These are phyloP conservation scores for Deuterostichococcus epilithicus DNA, from an alignment of 139 green algal species.

Conservation along the genomic window DNA sequence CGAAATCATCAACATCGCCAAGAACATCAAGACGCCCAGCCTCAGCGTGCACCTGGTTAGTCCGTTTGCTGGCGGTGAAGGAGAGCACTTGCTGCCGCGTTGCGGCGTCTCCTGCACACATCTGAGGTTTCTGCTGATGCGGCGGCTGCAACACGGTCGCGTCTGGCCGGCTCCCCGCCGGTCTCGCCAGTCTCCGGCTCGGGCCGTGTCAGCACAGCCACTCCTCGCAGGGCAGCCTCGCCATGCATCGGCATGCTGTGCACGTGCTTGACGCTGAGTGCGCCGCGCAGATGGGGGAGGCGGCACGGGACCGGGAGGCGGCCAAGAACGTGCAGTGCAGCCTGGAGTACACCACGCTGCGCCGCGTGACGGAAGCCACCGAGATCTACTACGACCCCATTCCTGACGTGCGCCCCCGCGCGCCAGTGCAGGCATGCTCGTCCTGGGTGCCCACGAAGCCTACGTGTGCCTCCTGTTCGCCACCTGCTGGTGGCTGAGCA, in stretches of 20 bases:
- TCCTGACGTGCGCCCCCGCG: conserved; percentile 7
- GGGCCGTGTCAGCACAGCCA: too few species aligned
- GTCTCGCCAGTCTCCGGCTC: too few species aligned
- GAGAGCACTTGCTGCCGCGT: not conserved
- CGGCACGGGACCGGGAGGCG: conserved; percentile 59
- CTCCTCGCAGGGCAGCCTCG: too few species aligned
- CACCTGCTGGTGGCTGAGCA: not conserved
- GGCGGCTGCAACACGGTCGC: too few species aligned
- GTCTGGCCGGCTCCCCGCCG: too few species aligned
- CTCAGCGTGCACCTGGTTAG: conserved; percentile 80
- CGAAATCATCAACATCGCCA: conserved; percentile 99
- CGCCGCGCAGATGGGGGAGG: conserved; percentile 16
- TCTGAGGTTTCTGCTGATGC: not conserved
- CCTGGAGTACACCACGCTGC: conserved; percentile 96
- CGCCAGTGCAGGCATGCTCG: not conserved
- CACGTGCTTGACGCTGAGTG: too few species aligned
- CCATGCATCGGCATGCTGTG: too few species aligned
- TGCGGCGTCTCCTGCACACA: not conserved
- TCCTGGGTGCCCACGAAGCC: not conserved
- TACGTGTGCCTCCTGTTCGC: not conserved
- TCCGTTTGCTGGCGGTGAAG: too few species aligned
- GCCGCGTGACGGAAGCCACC: conserved; percentile 63
- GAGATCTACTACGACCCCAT: conserved; percentile 88
- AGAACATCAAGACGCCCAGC: conserved; percentile 98
- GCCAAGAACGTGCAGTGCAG: conserved; percentile 90